Evolutionary conservation across 148 eudicot species (phyloP), one percentile per base, ranked within the genome.

Genomic region (Camellia sinensis): DNA sequence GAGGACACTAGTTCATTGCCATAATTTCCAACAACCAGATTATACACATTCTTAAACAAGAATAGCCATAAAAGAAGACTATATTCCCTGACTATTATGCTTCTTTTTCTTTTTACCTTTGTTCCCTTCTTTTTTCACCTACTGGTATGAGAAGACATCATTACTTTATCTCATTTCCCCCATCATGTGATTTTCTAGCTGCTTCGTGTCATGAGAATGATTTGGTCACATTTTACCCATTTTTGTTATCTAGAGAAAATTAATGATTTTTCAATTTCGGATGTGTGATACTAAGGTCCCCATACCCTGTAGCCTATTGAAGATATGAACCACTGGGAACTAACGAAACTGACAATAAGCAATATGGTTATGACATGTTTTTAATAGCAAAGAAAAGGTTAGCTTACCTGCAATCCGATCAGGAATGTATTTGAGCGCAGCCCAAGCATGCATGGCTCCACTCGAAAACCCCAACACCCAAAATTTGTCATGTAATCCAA

Each of bases 391-490:
- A 77, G 37, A 53, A 53, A 66, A 65, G 60, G 40, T 61, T 18
- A 29, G 45, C 48, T n/a, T 82, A 93, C 99, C 99, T 82, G 92
- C 97, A 80, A 96, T 80, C 71, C 85, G 88, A 77, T 89, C 61
- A 7, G 98, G 89, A 44, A 92, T 86, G 84, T 87, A 91, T 74
- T 91, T 93, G 73, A 96, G 92, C 15, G 98, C 89, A 75, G 95
- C 97, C 99, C 91, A 96, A 78, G 92, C 89, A 85, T 93, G 99
- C 83, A 96, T 81, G 44, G 91, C 88, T 62, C 92, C 99, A 83
- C 90, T 89, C 5, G 99, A 93, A 82, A 89, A 86, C 66, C 99
- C 99, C 76, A 92, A 69, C 60, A 93, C 90, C 99, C 99, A 96
- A 76, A 96, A 96, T 77, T 91, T 93, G 75, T 85, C 91, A 50